Conservation (phyloP, 148 eudicot genomes). For the Chenopodium formosanum region DNA sequence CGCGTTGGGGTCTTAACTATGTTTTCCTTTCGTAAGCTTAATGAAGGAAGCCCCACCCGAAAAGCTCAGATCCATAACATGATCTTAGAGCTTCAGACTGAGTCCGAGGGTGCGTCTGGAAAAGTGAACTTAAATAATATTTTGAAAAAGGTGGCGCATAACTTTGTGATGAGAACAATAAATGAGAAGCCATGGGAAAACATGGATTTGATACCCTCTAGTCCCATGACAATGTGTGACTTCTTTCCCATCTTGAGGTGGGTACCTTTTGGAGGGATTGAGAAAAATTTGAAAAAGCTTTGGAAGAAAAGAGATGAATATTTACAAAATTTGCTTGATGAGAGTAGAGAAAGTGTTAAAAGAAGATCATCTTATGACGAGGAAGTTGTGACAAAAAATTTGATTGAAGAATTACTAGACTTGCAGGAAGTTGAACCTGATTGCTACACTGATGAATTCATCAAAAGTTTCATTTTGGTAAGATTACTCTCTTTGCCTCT, state of each 20-base stretch:
- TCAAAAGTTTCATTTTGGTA: slow-evolving; percentile 45
- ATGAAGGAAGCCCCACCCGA: slow-evolving; percentile 14
- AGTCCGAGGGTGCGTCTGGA: neutral
- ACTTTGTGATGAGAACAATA: slow-evolving; percentile 32
- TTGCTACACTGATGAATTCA: slow-evolving; percentile 36
- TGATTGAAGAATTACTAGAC: slow-evolving; percentile 34
- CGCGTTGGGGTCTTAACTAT: slow-evolving; percentile 17
- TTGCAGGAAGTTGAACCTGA: slow-evolving; percentile 45
- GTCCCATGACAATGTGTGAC: slow-evolving; percentile 31
- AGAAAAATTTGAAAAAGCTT: slow-evolving; percentile 28
- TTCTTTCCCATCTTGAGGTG: slow-evolving; percentile 45
- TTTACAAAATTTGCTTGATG: slow-evolving; percentile 39
- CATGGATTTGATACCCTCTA: neutral
- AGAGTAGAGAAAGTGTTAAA: slow-evolving; percentile 17
- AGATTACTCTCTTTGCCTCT: neutral
- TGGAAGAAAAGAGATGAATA: slow-evolving; percentile 36
- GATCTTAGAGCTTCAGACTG: slow-evolving; percentile 5
- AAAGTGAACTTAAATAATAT: slow-evolving; percentile 28
- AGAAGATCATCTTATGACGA: neutral
- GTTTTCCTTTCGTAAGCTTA: slow-evolving; percentile 26
- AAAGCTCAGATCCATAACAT: slow-evolving; percentile 18
- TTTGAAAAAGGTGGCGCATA: slow-evolving; percentile 15
- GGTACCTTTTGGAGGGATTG: slow-evolving; percentile 45
- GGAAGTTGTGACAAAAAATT: neutral
- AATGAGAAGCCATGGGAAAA: slow-evolving; percentile 34